Evolutionary conservation across 345 rosid species (phyloP), one percentile per base, ranked within the genome.

Genomic region (Sonneratia caseolaris): DNA sequence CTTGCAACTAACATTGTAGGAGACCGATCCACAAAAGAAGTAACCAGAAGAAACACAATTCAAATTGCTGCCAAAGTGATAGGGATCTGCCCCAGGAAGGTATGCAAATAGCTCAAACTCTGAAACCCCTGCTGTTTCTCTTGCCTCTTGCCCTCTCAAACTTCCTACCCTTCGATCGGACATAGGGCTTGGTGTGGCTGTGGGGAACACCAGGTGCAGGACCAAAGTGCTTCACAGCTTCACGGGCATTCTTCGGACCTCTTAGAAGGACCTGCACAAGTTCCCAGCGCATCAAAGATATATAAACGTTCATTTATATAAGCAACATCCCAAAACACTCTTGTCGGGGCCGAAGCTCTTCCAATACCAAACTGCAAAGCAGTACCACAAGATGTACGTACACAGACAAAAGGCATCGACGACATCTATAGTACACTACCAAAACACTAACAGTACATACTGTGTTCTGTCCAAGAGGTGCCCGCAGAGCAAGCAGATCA

Each of bases 391-490:
- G 32, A 27, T 27, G 32, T 27, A 27, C 32, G 32, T 27, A 27
- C 32, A 27, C 32, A 27, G 32, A 27, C 32, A 27, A 27, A 27
- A 27, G 32, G 32, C 32, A 27, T 27, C 32, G 32, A 27, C 1
- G 32, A 27, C 32, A 27, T 27, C 32, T 27, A 42, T 42, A 42
- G 45, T 9, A 42, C 45, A 42, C 7, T 42, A 9, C 45, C 51
- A 47, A 9, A 35, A 43, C 24, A 62, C 1, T 10, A 32, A 11
- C 5, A 27, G 38, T 18, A 24, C 72, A 5, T 84, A 95, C 99
- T 72, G 97, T 95, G 92, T 95, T 95, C 82, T 95, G 97, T 14
- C 99, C 99, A 81, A 95, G 78, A 1, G 99, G 99, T 73, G 97
- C 97, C 78, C 88, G 84, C 68, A 92, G 85, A 70, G 99, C 93